Conservation (phyloP, 805 yeast species). For the Candida arabinofermentans region DNA sequence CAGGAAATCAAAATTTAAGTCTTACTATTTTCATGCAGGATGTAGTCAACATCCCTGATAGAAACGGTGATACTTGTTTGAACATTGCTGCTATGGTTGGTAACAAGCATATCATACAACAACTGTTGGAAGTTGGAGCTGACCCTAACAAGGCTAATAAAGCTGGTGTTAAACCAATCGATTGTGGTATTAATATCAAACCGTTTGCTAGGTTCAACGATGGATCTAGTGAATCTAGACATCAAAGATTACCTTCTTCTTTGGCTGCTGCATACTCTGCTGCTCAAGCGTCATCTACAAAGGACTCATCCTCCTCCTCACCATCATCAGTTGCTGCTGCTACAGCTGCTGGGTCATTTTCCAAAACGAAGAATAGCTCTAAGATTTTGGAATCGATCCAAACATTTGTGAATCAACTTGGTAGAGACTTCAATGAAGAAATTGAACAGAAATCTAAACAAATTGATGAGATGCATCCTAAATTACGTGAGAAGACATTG, state of each 20-base stretch:
- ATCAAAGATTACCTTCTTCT: neutral
- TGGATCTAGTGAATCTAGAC: no score
- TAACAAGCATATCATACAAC: conserved; percentile 73
- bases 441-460: conserved; percentile 47
- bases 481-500: conserved; percentile 54
- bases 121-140: conserved; percentile 84
- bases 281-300: no score
- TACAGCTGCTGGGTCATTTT: neutral
- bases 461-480: conserved; percentile 49
- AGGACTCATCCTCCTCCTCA: no score
- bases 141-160: conserved; percentile 74
- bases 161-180: conserved; percentile 81
- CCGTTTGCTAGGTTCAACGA: conserved; percentile 4
- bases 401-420: conserved; percentile 46
- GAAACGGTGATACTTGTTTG: conserved; percentile 91
- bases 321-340: neutral
- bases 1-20: conserved; percentile 40
- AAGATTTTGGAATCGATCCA: conserved; percentile 50
- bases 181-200: conserved; percentile 66
- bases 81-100: conserved; percentile 91
- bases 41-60: conserved; percentile 83
- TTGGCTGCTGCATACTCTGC: neutral
- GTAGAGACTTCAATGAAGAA: conserved; percentile 57
- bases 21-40: conserved; percentile 59
- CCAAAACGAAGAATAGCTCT: conserved; percentile 26